Conservation (phyloP, 352 stramenopile species). For the Albugo candida region DNA sequence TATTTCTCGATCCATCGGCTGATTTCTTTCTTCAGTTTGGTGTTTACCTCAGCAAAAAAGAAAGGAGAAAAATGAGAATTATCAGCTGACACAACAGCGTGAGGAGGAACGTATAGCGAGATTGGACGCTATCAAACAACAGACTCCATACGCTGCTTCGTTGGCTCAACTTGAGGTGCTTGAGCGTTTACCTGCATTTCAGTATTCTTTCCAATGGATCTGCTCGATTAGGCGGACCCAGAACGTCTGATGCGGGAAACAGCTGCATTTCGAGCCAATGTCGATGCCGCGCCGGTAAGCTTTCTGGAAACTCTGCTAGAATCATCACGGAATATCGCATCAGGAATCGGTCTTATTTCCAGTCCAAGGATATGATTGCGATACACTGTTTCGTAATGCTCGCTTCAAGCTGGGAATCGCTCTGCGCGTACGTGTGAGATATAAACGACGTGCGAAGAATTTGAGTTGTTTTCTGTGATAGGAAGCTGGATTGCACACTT, state of each 20-base stretch:
- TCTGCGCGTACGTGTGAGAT: slow-evolving; percentile 18
- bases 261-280: slow-evolving; percentile 38
- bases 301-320: slow-evolving; percentile 9
- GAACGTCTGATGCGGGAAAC: slow-evolving; percentile 51
- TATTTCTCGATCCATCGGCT: not conserved
- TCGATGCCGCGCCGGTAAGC: slow-evolving; percentile 33
- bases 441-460: not conserved
- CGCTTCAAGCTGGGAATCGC: slow-evolving; percentile 58
- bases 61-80: slow-evolving; percentile 16
- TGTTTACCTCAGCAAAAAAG: slow-evolving; percentile 23
- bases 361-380: slow-evolving; percentile 48
- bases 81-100: slow-evolving; percentile 9
- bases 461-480: slow-evolving; percentile 1
- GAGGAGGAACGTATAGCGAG: slow-evolving; percentile 22
- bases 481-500: slow-evolving; percentile 43
- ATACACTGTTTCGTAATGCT: slow-evolving; percentile 66
- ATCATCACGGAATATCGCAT: not conserved
- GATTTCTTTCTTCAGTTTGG: not conserved
- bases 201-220: too few relatives aligned
- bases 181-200: not conserved
- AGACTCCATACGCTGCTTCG: slow-evolving; percentile 45
- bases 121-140: slow-evolving; percentile 38
- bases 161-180: slow-evolving; percentile 32
- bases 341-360: slow-evolving; percentile 55
- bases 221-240: slow-evolving; percentile 23